These are phyloP conservation scores for Trifolium fragiferum DNA, from an alignment of 306 rosid species.

Conservation along the genomic window DNA sequence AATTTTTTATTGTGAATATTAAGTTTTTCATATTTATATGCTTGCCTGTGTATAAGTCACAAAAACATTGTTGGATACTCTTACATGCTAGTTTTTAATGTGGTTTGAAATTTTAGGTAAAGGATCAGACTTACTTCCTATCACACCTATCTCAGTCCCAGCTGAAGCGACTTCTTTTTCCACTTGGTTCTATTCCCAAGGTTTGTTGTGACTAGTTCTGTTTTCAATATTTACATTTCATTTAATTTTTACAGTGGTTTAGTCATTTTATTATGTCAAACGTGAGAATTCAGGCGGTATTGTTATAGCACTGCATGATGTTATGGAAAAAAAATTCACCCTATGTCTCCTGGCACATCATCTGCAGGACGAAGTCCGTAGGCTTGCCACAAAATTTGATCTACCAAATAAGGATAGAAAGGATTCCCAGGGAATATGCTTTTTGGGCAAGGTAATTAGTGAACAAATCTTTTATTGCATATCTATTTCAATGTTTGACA, in stretches of 20 bases:
- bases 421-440: slow-evolving; percentile 99
- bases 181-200: slow-evolving; percentile 88
- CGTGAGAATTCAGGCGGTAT: slow-evolving; percentile 6
- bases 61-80: background rate
- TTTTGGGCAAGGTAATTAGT: slow-evolving; percentile 84
- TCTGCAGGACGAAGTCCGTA: slow-evolving; percentile 87
- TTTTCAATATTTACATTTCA: slow-evolving; percentile 19
- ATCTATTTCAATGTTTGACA: slow-evolving; percentile 28
- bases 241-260: slow-evolving; percentile 15
- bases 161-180: slow-evolving; percentile 80
- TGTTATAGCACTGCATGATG: background rate
- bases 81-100: slow-evolving; percentile 30
- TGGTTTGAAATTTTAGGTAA: slow-evolving; percentile 63
- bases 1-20: slow-evolving; percentile 21
- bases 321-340: slow-evolving; percentile 16
- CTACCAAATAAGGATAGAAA: slow-evolving; percentile 88
- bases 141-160: slow-evolving; percentile 88
- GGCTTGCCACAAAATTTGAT: slow-evolving; percentile 79
- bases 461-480: background rate
- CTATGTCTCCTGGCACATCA: slow-evolving; percentile 28
- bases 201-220: slow-evolving; percentile 54
- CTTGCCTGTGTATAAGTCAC: background rate
- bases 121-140: slow-evolving; percentile 96
- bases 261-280: slow-evolving; percentile 20
- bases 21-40: slow-evolving; percentile 23